Percentiles rank a stretch among this genome's conserved stretches.
Evolutionary conservation across 2,329 filamentous ascomycete species (phyloP).

Genomic region (Bipolaris victoriae): DNA sequence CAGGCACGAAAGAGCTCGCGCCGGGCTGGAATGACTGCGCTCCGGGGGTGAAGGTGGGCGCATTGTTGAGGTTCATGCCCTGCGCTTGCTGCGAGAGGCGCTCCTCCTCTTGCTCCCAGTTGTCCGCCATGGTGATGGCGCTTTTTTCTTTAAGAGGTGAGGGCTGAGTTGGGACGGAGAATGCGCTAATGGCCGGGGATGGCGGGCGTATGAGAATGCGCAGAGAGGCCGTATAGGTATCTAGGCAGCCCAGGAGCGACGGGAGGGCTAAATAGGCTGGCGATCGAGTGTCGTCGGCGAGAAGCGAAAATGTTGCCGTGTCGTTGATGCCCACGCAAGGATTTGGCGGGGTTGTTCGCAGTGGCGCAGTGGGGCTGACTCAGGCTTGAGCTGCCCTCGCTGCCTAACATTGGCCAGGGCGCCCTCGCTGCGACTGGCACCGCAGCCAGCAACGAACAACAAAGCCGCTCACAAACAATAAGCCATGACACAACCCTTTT

Average conservation of each 20-base stretch:
- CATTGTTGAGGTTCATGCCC: constrained; percentile 43
- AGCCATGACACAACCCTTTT: constrained; percentile 1
- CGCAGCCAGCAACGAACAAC: constrained; percentile 21
- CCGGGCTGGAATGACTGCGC: constrained; percentile 18
- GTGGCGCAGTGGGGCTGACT: constrained; percentile 25
- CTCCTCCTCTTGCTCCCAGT: constrained; percentile 92
- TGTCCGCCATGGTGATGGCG: constrained; percentile 72
- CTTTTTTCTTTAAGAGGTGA: neutral
- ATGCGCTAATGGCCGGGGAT: constrained; percentile 2
- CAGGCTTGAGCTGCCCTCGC: constrained; percentile 19
- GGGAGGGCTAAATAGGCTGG: constrained; percentile 9
- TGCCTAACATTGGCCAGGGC: constrained; percentile 35
- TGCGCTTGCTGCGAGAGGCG: constrained; percentile 72
- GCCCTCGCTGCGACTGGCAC: constrained; percentile 15
- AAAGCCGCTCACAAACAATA: constrained; percentile 3
- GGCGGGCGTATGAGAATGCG: neutral
- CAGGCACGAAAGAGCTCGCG: constrained; percentile 15
- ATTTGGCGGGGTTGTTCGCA: constrained; percentile 28
- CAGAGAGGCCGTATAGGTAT: neutral
- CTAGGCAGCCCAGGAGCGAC: constrained; percentile 15
- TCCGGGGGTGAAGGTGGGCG: constrained; percentile 22
- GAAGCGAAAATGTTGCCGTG: constrained; percentile 31
- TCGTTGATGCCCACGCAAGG: constrained; percentile 27
- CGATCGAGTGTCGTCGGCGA: constrained; percentile 22
- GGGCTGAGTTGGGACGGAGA: constrained; percentile 5